Conservation (phyloP, 2,329 filamentous ascomycete genomes). For the Dendryphion nanum region DNA sequence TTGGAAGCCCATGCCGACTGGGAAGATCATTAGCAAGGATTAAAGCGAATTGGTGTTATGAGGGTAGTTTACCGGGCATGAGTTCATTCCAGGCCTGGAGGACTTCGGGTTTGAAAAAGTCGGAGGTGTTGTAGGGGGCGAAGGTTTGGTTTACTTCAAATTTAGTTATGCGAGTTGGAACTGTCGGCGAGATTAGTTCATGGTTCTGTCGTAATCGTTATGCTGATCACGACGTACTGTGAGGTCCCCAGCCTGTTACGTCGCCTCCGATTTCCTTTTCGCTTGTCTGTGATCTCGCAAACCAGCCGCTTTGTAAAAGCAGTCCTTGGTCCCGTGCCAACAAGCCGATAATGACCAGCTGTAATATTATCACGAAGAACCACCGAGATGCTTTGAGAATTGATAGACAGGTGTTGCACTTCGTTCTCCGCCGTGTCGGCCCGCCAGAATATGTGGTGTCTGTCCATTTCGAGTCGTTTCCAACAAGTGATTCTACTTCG, state of each 20-base stretch:
- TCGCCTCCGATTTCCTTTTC: constrained; percentile 31
- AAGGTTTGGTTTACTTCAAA: constrained; percentile 36
- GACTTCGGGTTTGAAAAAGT: constrained; percentile 34
- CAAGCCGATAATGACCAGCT: constrained; percentile 28
- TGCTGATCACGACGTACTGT: constrained; percentile 17
- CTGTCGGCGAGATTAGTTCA: constrained; percentile 12
- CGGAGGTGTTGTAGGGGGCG: constrained; percentile 34
- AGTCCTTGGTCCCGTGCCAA: constrained; percentile 31
- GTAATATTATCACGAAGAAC: constrained; percentile 29
- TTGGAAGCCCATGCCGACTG: constrained; percentile 36
- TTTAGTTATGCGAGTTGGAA: constrained; percentile 32
- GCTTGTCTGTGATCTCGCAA: constrained; percentile 19
- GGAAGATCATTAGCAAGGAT: background rate
- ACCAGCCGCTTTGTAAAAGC: constrained; percentile 17
- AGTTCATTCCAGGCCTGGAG: constrained; percentile 35
- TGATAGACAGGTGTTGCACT: constrained; percentile 14
- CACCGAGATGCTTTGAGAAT: constrained; percentile 25
- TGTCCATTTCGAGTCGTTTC: constrained; percentile 24
- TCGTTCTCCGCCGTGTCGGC: constrained; percentile 13
- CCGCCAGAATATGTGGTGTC: constrained; percentile 14
- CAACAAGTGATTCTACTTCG: constrained; percentile 32
- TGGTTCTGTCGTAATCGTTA: background rate
- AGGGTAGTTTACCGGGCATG: constrained; percentile 20
- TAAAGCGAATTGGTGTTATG: background rate
- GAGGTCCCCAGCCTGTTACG: constrained; percentile 32